Conservation (phyloP, 371 early-diverging fungal species). For the Phascolomyces articulosus region DNA sequence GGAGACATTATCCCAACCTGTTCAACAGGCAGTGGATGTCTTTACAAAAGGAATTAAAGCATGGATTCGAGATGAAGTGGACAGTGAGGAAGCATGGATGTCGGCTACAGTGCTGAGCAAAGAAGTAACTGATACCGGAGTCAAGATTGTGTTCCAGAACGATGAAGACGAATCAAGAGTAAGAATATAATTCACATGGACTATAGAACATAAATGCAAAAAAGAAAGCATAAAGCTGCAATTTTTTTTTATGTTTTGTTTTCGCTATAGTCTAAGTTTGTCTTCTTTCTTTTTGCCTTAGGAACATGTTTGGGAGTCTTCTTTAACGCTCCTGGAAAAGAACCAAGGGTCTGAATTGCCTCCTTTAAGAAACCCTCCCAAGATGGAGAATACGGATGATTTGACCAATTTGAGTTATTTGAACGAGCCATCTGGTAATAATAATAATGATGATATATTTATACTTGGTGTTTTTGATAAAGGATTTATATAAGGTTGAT, state of each 20-base stretch:
- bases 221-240: not conserved
- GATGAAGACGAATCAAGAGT: slow-evolving; percentile 66
- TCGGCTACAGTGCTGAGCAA: slow-evolving; percentile 68
- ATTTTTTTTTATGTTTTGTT: too few species aligned
- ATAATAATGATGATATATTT: not conserved
- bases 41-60: slow-evolving; percentile 78
- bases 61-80: slow-evolving; percentile 86
- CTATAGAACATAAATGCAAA: too few species aligned
- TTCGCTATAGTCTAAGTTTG: too few species aligned
- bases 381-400: slow-evolving; percentile 90
- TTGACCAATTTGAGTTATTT: slow-evolving; percentile 89
- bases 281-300: not conserved
- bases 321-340: slow-evolving; percentile 67
- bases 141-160: slow-evolving; percentile 69
- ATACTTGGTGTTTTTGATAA: too few species aligned
- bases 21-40: slow-evolving; percentile 58
- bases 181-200: too few species aligned
- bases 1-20: slow-evolving; percentile 37
- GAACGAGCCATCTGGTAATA: slow-evolving; percentile 86
- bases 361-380: slow-evolving; percentile 89
- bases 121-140: slow-evolving; percentile 54
- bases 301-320: slow-evolving; percentile 47
- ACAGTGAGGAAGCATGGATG: slow-evolving; percentile 71
- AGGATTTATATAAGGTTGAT: too few species aligned
- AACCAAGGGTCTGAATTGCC: slow-evolving; percentile 74